phyloP scores from a whole-genome alignment of 371 early-diverging fungal species.

The Choanephora cucurbitarum region DNA sequence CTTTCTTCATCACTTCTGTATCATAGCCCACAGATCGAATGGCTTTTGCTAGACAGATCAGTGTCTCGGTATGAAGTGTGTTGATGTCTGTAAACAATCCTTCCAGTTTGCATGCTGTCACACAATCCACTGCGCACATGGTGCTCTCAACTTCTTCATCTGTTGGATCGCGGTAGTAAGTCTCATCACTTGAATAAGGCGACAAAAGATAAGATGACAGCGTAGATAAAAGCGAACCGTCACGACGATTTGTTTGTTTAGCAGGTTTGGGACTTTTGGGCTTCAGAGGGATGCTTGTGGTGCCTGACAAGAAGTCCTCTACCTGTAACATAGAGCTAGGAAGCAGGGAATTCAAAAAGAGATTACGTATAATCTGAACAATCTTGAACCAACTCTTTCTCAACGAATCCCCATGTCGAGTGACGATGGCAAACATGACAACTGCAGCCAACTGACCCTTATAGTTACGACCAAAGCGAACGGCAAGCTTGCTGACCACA shows the following conservation, averaged over 20 bases:
- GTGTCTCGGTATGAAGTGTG: conserved; percentile 65
- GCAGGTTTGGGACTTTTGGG: conserved; percentile 51
- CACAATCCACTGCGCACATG: conserved; percentile 70
- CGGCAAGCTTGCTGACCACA: conserved; percentile 68
- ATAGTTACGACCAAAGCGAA: conserved; percentile 88
- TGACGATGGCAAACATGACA: conserved; percentile 76
- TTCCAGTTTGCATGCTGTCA: conserved; percentile 72
- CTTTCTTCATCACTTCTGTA: conserved; percentile 33
- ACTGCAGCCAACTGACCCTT: conserved; percentile 89
- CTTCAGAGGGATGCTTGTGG: conserved; percentile 71
- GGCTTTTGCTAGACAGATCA: conserved; percentile 59
- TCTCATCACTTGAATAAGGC: conserved; percentile 63
- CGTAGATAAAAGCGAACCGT: conserved; percentile 77
- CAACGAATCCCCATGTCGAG: conserved; percentile 73
- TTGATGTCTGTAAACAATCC: conserved; percentile 75
- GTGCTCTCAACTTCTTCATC: conserved; percentile 76
- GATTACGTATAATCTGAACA: conserved; percentile 72
- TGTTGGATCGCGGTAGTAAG: conserved; percentile 64
- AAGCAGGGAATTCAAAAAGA: conserved; percentile 75
- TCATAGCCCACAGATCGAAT: conserved; percentile 51
- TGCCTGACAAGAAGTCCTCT: conserved; percentile 76
- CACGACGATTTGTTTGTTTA: conserved; percentile 56
- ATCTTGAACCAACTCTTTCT: conserved; percentile 77
- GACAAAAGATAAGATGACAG: conserved; percentile 78
- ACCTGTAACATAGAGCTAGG: conserved; percentile 68